Conservation (phyloP, 305 asterid genomes). For the Fraxinus ornus region DNA sequence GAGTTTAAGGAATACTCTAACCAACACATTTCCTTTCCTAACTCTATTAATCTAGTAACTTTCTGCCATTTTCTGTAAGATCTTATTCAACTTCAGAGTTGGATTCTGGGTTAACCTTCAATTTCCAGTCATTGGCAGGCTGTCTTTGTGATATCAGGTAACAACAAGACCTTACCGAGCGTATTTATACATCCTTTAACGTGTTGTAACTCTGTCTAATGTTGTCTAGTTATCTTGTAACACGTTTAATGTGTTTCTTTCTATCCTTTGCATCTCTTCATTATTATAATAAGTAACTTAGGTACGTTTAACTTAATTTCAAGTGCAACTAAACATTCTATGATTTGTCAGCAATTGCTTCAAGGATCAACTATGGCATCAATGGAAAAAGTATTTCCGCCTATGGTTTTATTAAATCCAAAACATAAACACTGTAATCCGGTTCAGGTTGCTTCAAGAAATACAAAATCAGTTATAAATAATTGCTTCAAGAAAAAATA, state of each 20-base stretch:
- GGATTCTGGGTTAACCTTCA: not conserved
- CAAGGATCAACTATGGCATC: constrained; percentile 23
- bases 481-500: not conserved
- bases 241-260: not conserved
- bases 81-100: not conserved
- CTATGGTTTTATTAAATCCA: constrained; percentile 20
- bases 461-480: not conserved
- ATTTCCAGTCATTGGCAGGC: not conserved
- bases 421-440: constrained; percentile 8
- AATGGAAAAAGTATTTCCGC: not conserved
- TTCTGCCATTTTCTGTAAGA: not conserved
- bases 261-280: not conserved
- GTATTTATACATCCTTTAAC: not conserved
- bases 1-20: constrained; percentile 12
- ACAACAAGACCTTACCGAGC: not conserved
- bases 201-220: not conserved
- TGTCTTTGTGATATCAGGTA: not conserved
- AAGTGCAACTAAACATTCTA: not conserved
- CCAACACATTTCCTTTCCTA: not conserved
- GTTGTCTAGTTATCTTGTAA: not conserved
- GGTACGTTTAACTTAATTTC: not conserved
- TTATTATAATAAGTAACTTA: not conserved
- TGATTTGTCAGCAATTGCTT: not conserved
- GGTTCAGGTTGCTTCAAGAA: not conserved
- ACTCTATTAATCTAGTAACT: not conserved